Evolutionary conservation across 352 stramenopile species (phyloP), one percentile per base, ranked within the genome.

Genomic region (Aphanomyces stellatus): DNA sequence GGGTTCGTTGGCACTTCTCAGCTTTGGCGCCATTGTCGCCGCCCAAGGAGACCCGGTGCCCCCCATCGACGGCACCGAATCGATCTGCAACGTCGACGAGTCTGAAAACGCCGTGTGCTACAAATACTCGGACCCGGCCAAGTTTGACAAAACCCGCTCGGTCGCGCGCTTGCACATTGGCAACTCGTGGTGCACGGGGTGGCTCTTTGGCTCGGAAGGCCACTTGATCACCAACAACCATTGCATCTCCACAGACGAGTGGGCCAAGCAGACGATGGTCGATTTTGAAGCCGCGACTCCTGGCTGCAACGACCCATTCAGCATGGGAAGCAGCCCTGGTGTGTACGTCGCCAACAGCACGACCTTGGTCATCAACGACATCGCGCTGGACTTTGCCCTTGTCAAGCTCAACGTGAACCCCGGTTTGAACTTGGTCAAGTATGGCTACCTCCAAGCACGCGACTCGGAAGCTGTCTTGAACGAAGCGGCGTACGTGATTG

Each of bases 171-270:
- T 87, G 8, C 56, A 71, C 30, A 70, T 82, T 22, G 70, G 73
- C 15, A 64, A 35, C 2, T 51, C 61, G 37, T 53, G 30, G 15
- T 71, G 66, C 37, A 69, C 66, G 46, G 56, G 69, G 15, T 91
- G 76, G 82, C 79, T 88, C 28, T 76, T 76, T 74, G 73, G 80
- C 30, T 83, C 76, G 53, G 71, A 85, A 62, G 78, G 80, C 43
- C 80, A 88, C 62, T 63, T 88, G 25, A 75, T 88, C 51, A 87
- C 80, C 53, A 88, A 88, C 74, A 81, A 85, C 59, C 79, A 85
- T 69, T 81, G 75, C 53, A 81, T 88, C 55, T 74, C 66, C 31
- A 73, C 33, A 63, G 69, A 74, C 41, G 51, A 34, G 30, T 73
- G 78, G 49, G 74, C 73, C 6, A 60, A 75, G 25, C 72, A 49